Evolutionary conservation across 139 green algal species (phyloP).

Genomic region (Chlorella sp.): DNA sequence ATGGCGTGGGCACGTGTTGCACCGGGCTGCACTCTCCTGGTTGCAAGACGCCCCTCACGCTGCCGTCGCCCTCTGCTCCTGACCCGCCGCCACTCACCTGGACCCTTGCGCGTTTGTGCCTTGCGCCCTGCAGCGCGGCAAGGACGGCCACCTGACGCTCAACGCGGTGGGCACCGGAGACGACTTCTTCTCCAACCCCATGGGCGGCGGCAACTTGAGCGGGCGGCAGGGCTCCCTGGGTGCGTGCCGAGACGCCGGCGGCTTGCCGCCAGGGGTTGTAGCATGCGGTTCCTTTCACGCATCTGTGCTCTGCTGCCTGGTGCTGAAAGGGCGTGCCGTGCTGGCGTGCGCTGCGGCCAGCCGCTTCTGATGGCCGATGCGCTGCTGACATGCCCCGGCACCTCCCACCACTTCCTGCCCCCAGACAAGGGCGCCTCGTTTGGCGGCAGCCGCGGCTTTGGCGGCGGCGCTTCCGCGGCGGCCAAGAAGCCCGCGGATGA

Average conservation of each 20-base stretch:
- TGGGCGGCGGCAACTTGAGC: constrained; percentile 20
- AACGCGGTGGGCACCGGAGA: constrained; percentile 24
- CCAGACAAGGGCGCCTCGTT: constrained; percentile 17
- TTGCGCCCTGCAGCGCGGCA: constrained; percentile 77
- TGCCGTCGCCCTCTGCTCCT: no score
- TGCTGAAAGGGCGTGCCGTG: no score
- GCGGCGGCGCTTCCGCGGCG: constrained; percentile 13
- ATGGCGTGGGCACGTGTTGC: no score
- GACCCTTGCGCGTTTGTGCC: no score
- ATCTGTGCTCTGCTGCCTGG: not conserved
- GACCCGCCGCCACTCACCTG: no score
- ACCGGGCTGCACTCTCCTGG: no score
- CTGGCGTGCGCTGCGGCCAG: no score
- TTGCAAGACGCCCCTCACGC: no score
- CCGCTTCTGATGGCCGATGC: no score
- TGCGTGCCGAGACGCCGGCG: not conserved
- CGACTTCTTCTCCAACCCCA: constrained; percentile 71
- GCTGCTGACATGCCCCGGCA: no score
- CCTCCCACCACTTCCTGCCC: no score
- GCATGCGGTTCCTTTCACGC: not conserved
- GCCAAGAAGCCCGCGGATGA: constrained; percentile 1
- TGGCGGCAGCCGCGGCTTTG: constrained; percentile 25
- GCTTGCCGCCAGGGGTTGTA: not conserved
- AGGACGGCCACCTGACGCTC: constrained; percentile 86
- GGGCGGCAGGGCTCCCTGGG: constrained; percentile 5